Evolutionary conservation across 192 early-diverging fungal genomes (phyloP).

Genomic region (Helicostylum pulchrum): DNA sequence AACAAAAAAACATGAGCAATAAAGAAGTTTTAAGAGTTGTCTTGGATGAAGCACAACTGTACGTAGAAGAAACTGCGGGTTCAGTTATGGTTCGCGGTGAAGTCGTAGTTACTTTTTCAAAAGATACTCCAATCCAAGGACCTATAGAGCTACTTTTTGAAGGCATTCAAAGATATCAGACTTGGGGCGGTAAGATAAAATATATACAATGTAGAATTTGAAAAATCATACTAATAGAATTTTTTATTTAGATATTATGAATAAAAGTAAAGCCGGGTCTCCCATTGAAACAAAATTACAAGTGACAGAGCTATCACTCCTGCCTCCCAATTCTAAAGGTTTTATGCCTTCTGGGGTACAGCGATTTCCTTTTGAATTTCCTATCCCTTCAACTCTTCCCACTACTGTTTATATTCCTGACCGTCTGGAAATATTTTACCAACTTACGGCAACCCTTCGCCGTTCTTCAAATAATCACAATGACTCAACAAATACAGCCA

Average conservation of each 20-base stretch:
- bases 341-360: slow-evolving; percentile 24
- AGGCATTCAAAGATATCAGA: slow-evolving; percentile 16
- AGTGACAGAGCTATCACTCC: slow-evolving; percentile 23
- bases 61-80: slow-evolving; percentile 14
- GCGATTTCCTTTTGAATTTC: slow-evolving; percentile 34
- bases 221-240: too few relatives aligned
- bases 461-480: not conserved
- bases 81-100: slow-evolving; percentile 30
- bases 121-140: slow-evolving; percentile 19
- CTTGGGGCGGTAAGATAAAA: too few relatives aligned
- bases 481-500: not conserved
- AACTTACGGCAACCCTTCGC: slow-evolving; percentile 14
- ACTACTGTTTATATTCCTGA: slow-evolving; percentile 19
- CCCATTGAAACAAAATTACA: slow-evolving; percentile 23
- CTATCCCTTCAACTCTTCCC: slow-evolving; percentile 30
- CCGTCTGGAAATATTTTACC: slow-evolving; percentile 22
- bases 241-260: not conserved
- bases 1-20: not conserved
- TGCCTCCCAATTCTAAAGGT: slow-evolving; percentile 23
- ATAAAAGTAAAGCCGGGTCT: not conserved
- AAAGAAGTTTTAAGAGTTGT: slow-evolving; percentile 16
- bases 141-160: slow-evolving; percentile 27
- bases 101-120: slow-evolving; percentile 20
- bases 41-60: slow-evolving; percentile 19
- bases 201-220: too few relatives aligned